Conservation (phyloP, 78 protist species). For the Pelomyxa schiedti region DNA sequence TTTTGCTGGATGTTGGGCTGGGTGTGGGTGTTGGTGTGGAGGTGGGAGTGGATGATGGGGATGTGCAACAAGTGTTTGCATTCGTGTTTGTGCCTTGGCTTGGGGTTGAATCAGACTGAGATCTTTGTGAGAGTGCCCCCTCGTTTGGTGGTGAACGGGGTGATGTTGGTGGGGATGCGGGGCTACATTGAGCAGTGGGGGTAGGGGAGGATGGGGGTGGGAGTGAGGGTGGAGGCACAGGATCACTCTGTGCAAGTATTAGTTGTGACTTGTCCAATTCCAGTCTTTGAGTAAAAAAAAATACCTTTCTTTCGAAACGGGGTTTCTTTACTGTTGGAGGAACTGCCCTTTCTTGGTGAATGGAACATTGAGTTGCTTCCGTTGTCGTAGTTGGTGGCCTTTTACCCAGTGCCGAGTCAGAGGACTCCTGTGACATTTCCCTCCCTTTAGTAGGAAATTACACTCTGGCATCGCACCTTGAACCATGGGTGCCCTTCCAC, state of each 20-base stretch:
- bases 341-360: not conserved
- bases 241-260: too few relatives aligned
- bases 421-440: not conserved
- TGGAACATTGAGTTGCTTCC: not conserved
- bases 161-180: not conserved
- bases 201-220: not conserved
- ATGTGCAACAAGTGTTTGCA: too few relatives aligned
- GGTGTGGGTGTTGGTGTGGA: not conserved
- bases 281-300: too few relatives aligned
- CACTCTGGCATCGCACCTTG: not conserved
- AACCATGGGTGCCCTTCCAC: slow-evolving; percentile 43
- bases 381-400: not conserved
- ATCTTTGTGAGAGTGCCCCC: not conserved
- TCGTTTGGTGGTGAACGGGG: slow-evolving; percentile 10
- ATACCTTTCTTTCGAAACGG: too few relatives aligned
- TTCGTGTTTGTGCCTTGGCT: too few relatives aligned
- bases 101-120: too few relatives aligned
- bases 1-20: not conserved
- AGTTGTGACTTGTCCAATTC: too few relatives aligned
- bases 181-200: not conserved
- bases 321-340: not conserved
- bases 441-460: not conserved
- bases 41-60: not conserved
- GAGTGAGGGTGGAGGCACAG: too few relatives aligned
- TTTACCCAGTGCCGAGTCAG: not conserved